phyloP scores from a whole-genome alignment of 2,329 filamentous ascomycete genomes.

The Aspergillus tanneri region DNA sequence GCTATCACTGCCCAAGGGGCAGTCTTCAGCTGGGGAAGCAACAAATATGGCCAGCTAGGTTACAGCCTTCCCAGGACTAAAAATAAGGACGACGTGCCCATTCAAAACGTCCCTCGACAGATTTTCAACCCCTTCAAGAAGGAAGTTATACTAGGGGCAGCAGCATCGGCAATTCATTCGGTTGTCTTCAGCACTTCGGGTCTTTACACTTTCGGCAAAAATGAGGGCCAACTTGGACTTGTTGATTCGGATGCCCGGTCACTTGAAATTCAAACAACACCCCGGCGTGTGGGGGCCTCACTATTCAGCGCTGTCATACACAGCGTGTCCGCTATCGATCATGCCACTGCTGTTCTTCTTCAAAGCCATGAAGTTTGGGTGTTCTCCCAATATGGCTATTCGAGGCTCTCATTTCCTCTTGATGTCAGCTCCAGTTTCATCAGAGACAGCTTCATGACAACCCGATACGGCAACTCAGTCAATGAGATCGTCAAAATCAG shows the following conservation, averaged over 20 bases:
- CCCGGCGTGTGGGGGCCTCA: slow-evolving; percentile 84
- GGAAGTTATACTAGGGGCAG: slow-evolving; percentile 75
- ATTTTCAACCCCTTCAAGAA: slow-evolving; percentile 90
- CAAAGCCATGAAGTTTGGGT: slow-evolving; percentile 88
- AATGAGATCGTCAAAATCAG: slow-evolving; percentile 74
- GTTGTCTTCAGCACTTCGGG: slow-evolving; percentile 79
- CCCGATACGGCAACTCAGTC: slow-evolving; percentile 62
- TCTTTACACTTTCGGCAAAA: slow-evolving; percentile 92
- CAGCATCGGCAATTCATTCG: slow-evolving; percentile 88
- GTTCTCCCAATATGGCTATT: slow-evolving; percentile 93
- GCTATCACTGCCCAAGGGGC: slow-evolving; percentile 84
- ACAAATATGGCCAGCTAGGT: slow-evolving; percentile 80
- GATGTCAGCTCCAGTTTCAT: slow-evolving; percentile 70
- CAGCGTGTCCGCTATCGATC: slow-evolving; percentile 84
- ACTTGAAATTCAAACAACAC: slow-evolving; percentile 75
- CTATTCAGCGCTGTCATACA: slow-evolving; percentile 70
- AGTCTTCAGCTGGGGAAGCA: slow-evolving; percentile 92
- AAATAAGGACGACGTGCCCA: slow-evolving; percentile 75
- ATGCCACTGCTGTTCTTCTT: slow-evolving; percentile 80
- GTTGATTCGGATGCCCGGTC: slow-evolving; percentile 94
- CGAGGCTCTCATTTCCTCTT: slow-evolving; percentile 79
- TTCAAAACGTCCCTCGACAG: slow-evolving; percentile 77
- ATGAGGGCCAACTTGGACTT: slow-evolving; percentile 87
- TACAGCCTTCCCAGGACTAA: slow-evolving; percentile 67
- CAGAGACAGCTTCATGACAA: slow-evolving; percentile 63